Conservation (phyloP, 169 alveolate genomes). For the Amoebophrya sp. region DNA sequence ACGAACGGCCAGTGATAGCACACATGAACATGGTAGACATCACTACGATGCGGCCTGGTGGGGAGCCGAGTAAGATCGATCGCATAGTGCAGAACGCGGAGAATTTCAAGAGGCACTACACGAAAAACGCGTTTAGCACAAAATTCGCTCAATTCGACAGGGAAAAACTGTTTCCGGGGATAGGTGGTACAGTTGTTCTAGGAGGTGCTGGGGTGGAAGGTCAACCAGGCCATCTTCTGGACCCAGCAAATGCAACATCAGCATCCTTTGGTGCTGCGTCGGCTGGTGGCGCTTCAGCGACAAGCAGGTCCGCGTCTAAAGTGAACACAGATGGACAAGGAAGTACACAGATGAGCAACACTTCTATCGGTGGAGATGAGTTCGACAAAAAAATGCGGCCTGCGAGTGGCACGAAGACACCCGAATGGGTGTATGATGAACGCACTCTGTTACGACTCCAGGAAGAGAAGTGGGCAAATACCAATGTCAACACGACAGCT, state of each 20-base stretch:
- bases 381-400: neutral
- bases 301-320: too few species aligned
- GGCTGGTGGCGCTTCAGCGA: neutral
- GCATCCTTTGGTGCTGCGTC: neutral
- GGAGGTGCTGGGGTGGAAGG: neutral
- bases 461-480: neutral
- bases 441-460: neutral
- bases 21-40: neutral
- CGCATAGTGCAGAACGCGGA: neutral
- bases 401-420: neutral
- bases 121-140: neutral
- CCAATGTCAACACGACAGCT: neutral
- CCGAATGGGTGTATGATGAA: neutral
- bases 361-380: neutral
- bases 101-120: neutral
- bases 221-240: neutral
- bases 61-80: neutral
- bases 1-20: conserved; percentile 10
- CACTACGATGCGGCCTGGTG: neutral
- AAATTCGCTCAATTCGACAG: neutral
- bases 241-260: too few species aligned
- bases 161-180: neutral
- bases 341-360: too few species aligned
- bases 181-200: neutral
- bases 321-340: too few species aligned